Evolutionary conservation across 2,329 filamentous ascomycete genomes (phyloP).

Genomic region (Trichoderma brevicompactum): DNA sequence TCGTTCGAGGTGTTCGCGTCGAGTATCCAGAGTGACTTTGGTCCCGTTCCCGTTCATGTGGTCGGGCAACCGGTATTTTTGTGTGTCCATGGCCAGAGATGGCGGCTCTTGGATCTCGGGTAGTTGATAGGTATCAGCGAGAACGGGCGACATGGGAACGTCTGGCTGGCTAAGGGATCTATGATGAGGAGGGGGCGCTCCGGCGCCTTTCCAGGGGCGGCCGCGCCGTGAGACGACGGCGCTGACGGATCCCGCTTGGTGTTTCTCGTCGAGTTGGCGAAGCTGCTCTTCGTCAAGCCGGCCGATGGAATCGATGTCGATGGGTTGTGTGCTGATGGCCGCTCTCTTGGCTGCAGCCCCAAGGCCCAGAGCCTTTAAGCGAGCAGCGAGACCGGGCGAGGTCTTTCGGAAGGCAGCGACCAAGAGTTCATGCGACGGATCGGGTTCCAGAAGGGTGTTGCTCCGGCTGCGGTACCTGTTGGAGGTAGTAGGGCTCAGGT

Average conservation of each 20-base stretch:
- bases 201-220: conserved; percentile 72
- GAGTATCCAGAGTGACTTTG: conserved; percentile 62
- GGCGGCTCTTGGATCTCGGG: conserved; percentile 57
- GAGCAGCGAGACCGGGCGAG: conserved; percentile 66
- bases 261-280: conserved; percentile 68
- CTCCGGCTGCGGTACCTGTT: conserved; percentile 23
- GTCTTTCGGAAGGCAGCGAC: conserved; percentile 56
- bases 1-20: conserved; percentile 62
- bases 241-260: conserved; percentile 58
- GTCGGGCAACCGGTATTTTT: conserved; percentile 76
- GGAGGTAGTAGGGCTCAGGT: conserved; percentile 11
- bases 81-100: conserved; percentile 66
- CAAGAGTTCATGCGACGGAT: conserved; percentile 37
- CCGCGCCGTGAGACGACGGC: conserved; percentile 66
- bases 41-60: conserved; percentile 70
- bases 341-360: conserved; percentile 48
- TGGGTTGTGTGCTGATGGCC: conserved; percentile 37
- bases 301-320: conserved; percentile 60
- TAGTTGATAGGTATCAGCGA: conserved; percentile 45
- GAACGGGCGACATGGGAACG: conserved; percentile 35
- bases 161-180: conserved; percentile 32
- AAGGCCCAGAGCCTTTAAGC: conserved; percentile 68
- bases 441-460: conserved; percentile 16
- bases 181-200: conserved; percentile 41
- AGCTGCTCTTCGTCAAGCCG: conserved; percentile 73